Base-by-base conservation (phyloP, 2,329 filamentous ascomycete genomes). In the Penicillium sp. region DNA sequence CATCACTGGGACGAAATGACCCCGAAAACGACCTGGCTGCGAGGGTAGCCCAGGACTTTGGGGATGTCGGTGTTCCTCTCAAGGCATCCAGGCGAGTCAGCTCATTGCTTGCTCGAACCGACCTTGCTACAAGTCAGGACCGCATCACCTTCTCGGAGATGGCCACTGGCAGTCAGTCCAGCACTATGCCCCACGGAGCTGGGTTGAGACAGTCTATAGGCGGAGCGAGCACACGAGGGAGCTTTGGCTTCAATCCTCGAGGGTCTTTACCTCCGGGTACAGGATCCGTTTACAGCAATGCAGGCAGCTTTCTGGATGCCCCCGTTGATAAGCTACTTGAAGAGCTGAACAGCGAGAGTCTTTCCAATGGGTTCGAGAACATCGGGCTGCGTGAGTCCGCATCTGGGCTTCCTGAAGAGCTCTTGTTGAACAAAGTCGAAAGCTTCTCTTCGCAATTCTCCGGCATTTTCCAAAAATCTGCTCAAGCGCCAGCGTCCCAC, bases 61-160 rank as follows among this genome's bases (percentile, higher is more conserved):
- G 75, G 21, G 75, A 80, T 51, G 77, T 81, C 31, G 79, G 81
- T 27, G 79, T 81, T 44, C 80, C 81, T 16, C 73, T 74, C n/a
- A 82, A 81, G 58, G 81, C 84, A 41, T 85, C 83, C n/a, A 85
- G 94, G 41, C 85, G 94, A 47, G 88, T 97, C 24, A 99, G 94
- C 76, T 97, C 93, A 14, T 83, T 96, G 75, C 80, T 97, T 49
- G 92, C 92, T 14, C 83, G 93, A 65, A 89, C 90, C 31, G 93
- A 97, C 68, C 78, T 97, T 18, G 93, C 90, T 0, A 88, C 90
- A 9, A 94, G 88, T 14, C 89, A 93, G 60, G 92, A 96, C 62
- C 83, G 89, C 64, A 81, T 87, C 1, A 83, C 87, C n/a, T 95
- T 96, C 67, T 83, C 86, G 27, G 92, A 96, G 45, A 83, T 87